Conservation (phyloP, 345 rosid species). For the Pelargonium nanum region DNA sequence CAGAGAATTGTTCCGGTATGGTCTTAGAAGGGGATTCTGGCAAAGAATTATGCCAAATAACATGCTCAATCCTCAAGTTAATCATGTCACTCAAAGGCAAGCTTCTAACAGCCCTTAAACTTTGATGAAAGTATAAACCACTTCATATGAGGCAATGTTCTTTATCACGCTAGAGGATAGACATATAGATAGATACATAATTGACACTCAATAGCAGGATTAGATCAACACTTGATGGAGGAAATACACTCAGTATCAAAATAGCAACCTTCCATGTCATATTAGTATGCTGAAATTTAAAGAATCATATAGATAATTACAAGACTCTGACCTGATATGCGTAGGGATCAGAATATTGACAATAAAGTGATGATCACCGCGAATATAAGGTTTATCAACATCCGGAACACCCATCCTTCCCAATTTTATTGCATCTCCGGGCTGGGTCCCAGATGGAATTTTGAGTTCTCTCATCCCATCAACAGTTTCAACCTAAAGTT, state of each 20-base stretch:
- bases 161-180: too few species aligned
- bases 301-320: background rate
- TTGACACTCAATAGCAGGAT: too few species aligned
- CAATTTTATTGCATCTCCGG: conserved; percentile 63
- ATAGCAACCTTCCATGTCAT: background rate
- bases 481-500: conserved; percentile 75
- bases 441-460: conserved; percentile 78
- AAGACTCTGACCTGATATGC: conserved; percentile 57
- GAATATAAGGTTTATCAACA: conserved; percentile 50
- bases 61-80: too few species aligned
- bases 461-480: conserved; percentile 64
- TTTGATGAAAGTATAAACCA: too few species aligned
- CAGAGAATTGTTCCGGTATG: too few species aligned
- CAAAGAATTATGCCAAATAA: too few species aligned
- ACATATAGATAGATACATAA: too few species aligned
- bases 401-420: conserved; percentile 70
- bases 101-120: too few species aligned
- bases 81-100: too few species aligned
- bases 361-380: conserved; percentile 76
- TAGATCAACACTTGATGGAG: too few species aligned
- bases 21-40: too few species aligned
- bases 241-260: background rate
- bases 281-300: background rate
- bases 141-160: too few species aligned
- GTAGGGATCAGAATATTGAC: conserved; percentile 73